Conservation (phyloP, 768 basidiomycete species). For the Lentinus brumalis region DNA sequence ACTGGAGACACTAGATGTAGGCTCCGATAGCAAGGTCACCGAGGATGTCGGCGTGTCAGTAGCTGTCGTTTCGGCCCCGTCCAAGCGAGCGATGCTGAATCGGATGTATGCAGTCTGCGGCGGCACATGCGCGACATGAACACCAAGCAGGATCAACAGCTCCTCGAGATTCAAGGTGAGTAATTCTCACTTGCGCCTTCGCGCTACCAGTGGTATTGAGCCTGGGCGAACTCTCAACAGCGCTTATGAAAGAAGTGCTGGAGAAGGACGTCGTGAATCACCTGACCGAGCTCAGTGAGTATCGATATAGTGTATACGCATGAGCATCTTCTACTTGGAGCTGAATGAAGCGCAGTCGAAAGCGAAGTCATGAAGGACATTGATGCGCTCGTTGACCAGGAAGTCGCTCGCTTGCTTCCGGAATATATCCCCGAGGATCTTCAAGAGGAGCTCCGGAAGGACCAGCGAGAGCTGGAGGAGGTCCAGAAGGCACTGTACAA, state of each 20-base stretch:
- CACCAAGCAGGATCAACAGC: conserved; percentile 39
- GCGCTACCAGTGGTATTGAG: background rate
- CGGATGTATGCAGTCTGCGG: background rate
- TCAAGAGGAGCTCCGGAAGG: conserved; percentile 49
- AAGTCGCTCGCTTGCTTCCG: conserved; percentile 51
- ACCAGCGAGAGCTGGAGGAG: conserved; percentile 47
- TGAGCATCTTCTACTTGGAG: background rate
- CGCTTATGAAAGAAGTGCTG: conserved; percentile 48
- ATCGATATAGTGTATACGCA: conserved; percentile 25
- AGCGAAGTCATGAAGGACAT: conserved; percentile 49
- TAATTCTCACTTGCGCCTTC: background rate
- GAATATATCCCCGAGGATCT: conserved; percentile 48
- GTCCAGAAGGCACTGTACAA: conserved; percentile 47
- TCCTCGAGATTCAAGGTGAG: background rate
- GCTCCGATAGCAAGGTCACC: too few relatives aligned
- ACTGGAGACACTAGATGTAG: too few relatives aligned
- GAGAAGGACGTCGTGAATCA: conserved; percentile 45
- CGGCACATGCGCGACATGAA: conserved; percentile 41
- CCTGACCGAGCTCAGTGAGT: conserved; percentile 48
- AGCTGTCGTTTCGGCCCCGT: background rate
- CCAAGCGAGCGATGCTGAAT: background rate
- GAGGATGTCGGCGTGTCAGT: too few relatives aligned
- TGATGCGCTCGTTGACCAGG: conserved; percentile 50
- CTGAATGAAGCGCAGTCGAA: conserved; percentile 40
- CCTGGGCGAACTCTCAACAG: conserved; percentile 29